Evolutionary conservation across 305 asterid genomes (phyloP).

Genomic region (Fraxinus platypoda): DNA sequence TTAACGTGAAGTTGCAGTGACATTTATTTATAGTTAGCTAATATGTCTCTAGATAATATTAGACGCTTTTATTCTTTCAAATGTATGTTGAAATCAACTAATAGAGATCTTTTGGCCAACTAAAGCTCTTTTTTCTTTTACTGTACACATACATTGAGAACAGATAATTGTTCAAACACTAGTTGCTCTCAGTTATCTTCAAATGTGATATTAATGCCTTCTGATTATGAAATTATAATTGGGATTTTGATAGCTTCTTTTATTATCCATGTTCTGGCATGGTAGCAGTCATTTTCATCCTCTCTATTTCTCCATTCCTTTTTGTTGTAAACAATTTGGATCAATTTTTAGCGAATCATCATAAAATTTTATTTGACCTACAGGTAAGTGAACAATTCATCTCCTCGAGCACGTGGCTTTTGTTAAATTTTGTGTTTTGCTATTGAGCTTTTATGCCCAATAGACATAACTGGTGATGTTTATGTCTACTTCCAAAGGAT

Average conservation of each 20-base stretch:
- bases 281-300: background rate
- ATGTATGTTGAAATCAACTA: background rate
- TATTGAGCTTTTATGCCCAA: background rate
- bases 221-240: background rate
- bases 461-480: background rate
- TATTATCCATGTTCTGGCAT: background rate
- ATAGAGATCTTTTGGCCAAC: background rate
- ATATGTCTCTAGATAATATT: background rate
- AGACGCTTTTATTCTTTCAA: background rate
- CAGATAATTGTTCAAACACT: background rate
- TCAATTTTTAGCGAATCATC: background rate
- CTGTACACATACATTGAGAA: background rate
- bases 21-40: background rate
- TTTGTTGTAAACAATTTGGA: slow-evolving; percentile 5
- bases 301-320: background rate
- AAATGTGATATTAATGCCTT: background rate
- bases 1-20: background rate
- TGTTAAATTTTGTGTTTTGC: background rate
- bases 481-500: slow-evolving; percentile 15
- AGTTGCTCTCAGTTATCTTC: background rate
- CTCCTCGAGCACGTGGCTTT: background rate
- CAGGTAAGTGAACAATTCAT: background rate
- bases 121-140: background rate
- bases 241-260: background rate
- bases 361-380: background rate